Evolutionary conservation across 2,329 filamentous ascomycete species (phyloP).

Genomic region (Fusarium subglutinans): DNA sequence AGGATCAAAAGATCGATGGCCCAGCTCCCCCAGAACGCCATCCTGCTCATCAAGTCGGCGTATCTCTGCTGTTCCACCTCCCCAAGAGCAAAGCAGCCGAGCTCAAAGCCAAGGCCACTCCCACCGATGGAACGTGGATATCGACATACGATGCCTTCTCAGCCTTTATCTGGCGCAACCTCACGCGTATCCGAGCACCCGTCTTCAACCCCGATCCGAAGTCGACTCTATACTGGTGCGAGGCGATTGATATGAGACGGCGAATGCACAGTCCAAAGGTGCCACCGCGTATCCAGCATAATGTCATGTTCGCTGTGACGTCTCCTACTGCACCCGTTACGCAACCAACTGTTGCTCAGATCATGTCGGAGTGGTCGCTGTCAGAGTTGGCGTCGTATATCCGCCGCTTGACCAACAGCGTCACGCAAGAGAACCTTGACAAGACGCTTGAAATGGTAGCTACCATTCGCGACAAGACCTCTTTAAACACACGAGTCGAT

Average conservation of each 20-base stretch:
- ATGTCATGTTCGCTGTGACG: slow-evolving; percentile 45
- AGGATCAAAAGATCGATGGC: slow-evolving; percentile 45
- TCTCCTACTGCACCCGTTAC: slow-evolving; percentile 41
- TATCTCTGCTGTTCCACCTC: slow-evolving; percentile 53
- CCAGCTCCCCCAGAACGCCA: slow-evolving; percentile 44
- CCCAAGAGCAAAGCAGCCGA: slow-evolving; percentile 54
- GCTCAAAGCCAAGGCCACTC: slow-evolving; percentile 50
- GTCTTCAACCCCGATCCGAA: slow-evolving; percentile 46
- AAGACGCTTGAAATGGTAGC: slow-evolving; percentile 45
- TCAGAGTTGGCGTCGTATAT: slow-evolving; percentile 49
- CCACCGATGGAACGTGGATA: slow-evolving; percentile 51
- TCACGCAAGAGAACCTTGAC: slow-evolving; percentile 46
- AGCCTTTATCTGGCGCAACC: slow-evolving; percentile 53
- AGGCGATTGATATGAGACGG: slow-evolving; percentile 51
- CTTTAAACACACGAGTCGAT: slow-evolving; percentile 47
- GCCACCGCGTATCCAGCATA: slow-evolving; percentile 49
- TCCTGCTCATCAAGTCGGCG: slow-evolving; percentile 37
- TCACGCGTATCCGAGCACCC: slow-evolving; percentile 48
- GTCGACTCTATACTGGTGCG: slow-evolving; percentile 45
- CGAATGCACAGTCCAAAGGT: slow-evolving; percentile 47
- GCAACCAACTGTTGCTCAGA: slow-evolving; percentile 45
- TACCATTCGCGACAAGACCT: slow-evolving; percentile 49
- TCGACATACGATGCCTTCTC: slow-evolving; percentile 58
- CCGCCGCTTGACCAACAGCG: slow-evolving; percentile 49
- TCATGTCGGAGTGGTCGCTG: slow-evolving; percentile 50